Base-by-base conservation (phyloP, 768 basidiomycete genomes). In the Trametes punicea region DNA sequence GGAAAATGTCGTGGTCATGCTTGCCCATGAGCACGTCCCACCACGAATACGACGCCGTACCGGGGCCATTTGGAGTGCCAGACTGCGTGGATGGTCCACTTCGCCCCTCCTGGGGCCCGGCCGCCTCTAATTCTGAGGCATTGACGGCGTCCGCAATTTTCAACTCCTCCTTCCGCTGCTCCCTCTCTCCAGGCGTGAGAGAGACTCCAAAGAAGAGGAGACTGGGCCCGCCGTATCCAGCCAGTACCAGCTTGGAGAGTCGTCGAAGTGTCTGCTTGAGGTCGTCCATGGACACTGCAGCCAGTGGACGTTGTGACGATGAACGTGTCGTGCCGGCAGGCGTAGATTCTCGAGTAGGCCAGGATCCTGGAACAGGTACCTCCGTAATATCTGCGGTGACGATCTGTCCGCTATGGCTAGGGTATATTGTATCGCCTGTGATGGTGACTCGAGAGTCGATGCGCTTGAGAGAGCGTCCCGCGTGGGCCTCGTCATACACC, bases 371-470 rank as follows among this genome's bases (percentile, higher is more conserved):
- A 2, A 60, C 51, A 2, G 58, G 59, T 1, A 61, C 78, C 62
- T 85, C 82, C n/a, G 88, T 89, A 36, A 92, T 90, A 62, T 90
- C 88, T 5, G 89, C 90, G 20, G 83, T 82, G 57, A 91, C 84
- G 45, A 93, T 81, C 64, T 91, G 88, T 6, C 86, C 88, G 40
- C 75, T 72, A 62, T 82, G 75, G 29, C 80, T 83, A 9, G 88
- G 83, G 56, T 87, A 81, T 45, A 87, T 81, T 42, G 85, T 74
- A 65, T 89, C 87, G 0, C 84, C 83, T 0, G 84, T 89, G 59
- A 91, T 85, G 48, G 84, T 83, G 18, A 90, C 73, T 10, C 83
- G 79, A n/a, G 87, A 85, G 59, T 67, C 55, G 18, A 63, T 57
- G 10, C 65, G 55, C 21, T 57, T 33, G 10, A 52, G 58, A 8